Conservation (phyloP, 768 basidiomycete species). For the Trametes punicea region DNA sequence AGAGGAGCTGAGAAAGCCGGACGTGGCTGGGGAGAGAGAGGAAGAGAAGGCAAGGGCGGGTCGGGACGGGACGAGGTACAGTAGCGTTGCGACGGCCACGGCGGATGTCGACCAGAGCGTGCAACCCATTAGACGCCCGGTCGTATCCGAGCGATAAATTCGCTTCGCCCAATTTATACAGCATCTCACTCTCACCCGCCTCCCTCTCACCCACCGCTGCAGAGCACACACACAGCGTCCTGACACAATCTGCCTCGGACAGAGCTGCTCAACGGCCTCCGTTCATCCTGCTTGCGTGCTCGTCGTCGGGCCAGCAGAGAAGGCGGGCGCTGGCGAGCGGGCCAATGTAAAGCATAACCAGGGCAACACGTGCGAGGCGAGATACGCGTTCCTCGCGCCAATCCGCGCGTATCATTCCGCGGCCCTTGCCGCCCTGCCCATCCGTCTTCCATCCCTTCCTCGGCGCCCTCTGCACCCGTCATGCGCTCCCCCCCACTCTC, state of each 20-base stretch:
- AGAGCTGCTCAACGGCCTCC: no score
- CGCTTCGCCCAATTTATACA: slow-evolving; percentile 3
- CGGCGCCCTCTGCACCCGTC: background rate
- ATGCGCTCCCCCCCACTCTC: background rate
- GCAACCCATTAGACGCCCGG: background rate
- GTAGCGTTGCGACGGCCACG: slow-evolving; percentile 5
- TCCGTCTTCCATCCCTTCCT: slow-evolving; percentile 1
- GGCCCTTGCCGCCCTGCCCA: slow-evolving; percentile 1
- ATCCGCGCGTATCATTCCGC: slow-evolving; percentile 13
- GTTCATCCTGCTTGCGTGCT: no score
- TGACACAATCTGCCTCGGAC: no score
- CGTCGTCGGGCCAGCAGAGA: no score
- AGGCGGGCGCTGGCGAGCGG: background rate
- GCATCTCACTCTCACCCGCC: background rate
- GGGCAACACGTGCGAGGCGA: background rate
- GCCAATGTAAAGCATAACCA: background rate
- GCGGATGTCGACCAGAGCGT: slow-evolving; percentile 17
- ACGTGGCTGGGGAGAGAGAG: background rate
- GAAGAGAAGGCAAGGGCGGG: slow-evolving; percentile 4
- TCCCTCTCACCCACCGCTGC: no score
- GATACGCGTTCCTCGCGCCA: slow-evolving; percentile 10
- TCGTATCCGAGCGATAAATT: slow-evolving; percentile 16
- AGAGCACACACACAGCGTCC: no score
- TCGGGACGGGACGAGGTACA: background rate
- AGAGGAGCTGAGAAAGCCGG: background rate